Conservation (phyloP, 2,329 filamentous ascomycete species). For the Neonectria ditissima region DNA sequence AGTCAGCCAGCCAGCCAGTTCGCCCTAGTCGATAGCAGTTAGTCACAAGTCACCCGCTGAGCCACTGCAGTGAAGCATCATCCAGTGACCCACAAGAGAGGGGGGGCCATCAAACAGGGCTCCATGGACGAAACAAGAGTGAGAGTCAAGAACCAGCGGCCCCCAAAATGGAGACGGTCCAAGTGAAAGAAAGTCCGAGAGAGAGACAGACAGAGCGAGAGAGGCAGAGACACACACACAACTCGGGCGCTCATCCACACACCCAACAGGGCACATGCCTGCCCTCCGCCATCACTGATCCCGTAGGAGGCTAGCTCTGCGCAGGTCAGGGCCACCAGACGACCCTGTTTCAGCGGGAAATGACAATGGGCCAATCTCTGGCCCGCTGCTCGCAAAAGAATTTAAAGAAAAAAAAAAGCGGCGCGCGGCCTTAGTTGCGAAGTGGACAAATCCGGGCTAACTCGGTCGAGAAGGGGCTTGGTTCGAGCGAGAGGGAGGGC, state of each 20-base stretch:
- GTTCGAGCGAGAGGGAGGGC: not conserved
- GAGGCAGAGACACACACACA: slow-evolving; percentile 1
- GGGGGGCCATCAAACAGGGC: not conserved
- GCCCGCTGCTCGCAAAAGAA: slow-evolving; percentile 23
- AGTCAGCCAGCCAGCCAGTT: not conserved
- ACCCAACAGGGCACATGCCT: slow-evolving; percentile 9
- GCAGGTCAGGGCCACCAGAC: slow-evolving; percentile 39
- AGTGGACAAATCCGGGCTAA: slow-evolving; percentile 7
- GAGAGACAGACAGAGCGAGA: slow-evolving; percentile 2
- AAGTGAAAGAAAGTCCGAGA: not conserved
- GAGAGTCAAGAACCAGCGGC: not conserved
- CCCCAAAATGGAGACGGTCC: slow-evolving; percentile 15
- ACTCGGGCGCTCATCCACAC: slow-evolving; percentile 11
- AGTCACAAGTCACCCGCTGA: not conserved
- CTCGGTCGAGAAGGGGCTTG: slow-evolving; percentile 4
- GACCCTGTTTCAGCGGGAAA: slow-evolving; percentile 47
- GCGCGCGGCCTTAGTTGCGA: slow-evolving; percentile 26
- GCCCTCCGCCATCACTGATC: not conserved
- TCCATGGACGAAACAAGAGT: slow-evolving; percentile 1
- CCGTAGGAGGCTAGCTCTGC: slow-evolving; percentile 13
- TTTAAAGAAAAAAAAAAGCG: slow-evolving; percentile 5
- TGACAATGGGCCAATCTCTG: slow-evolving; percentile 46
- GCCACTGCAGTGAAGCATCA: slow-evolving; percentile 5
- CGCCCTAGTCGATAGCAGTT: not conserved
- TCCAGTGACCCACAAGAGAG: not conserved